A percentile compares a stretch with the other conserved stretches of the same genome.
Evolutionary conservation across 2,329 filamentous ascomycete genomes (phyloP).

Genomic region (Monosporascus sp.): DNA sequence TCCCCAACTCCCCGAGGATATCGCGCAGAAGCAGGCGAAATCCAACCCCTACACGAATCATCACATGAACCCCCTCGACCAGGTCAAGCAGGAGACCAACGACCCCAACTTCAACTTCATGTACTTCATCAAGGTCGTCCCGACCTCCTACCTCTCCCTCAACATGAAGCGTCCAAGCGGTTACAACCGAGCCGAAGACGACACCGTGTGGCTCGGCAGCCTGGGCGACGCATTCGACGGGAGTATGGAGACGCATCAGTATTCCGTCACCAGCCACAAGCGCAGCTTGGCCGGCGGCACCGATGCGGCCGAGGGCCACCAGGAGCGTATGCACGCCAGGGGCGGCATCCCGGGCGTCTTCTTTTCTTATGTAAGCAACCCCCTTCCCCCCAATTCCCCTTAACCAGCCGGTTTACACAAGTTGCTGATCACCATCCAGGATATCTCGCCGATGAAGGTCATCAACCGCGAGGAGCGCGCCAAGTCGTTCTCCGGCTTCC

Average conservation of each 20-base stretch:
- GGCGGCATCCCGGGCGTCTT: conserved; percentile 97
- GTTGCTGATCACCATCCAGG: conserved; percentile 43
- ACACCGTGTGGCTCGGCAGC: conserved; percentile 59
- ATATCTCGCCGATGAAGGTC: conserved; percentile 99
- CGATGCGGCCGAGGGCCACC: conserved; percentile 81
- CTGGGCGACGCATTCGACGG: conserved; percentile 64
- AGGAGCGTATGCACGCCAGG: conserved; percentile 81
- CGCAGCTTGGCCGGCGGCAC: conserved; percentile 78
- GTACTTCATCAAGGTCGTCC: conserved; percentile 99
- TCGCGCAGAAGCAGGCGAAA: conserved; percentile 52
- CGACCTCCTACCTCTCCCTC: conserved; percentile 87
- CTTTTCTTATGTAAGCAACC: conserved; percentile 76
- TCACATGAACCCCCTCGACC: conserved; percentile 87
- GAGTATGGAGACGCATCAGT: conserved; percentile 95
- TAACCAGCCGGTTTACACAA: neutral
- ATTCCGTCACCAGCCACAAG: conserved; percentile 96
- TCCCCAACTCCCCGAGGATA: conserved; percentile 74
- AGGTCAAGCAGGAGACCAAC: conserved; percentile 66
- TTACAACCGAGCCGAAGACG: conserved; percentile 33
- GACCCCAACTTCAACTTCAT: conserved; percentile 93
- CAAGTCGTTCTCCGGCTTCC: conserved; percentile 87
- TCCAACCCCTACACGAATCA: conserved; percentile 73
- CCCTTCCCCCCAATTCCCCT: neutral
- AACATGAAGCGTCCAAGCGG: conserved; percentile 59
- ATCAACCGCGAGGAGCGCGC: conserved; percentile 88